A percentile compares a stretch with the other conserved stretches of the same genome.
Conservation (phyloP, 805 yeast genomes). For the Starmerella etchellsii region DNA sequence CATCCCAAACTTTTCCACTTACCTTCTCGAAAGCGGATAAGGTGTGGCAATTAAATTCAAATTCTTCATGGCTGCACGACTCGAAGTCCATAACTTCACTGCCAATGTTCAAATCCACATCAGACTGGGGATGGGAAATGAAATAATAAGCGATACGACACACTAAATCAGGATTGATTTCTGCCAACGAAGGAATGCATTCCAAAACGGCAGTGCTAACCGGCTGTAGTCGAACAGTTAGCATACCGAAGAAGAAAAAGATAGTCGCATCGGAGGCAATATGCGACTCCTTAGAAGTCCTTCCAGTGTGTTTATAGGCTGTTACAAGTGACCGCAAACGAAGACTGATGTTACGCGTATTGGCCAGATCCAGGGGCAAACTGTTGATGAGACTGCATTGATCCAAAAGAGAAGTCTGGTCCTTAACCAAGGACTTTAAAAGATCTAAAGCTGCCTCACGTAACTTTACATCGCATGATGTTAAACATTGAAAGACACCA, state of each 20-base stretch:
- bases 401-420: constrained; percentile 24
- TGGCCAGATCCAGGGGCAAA: constrained; percentile 53
- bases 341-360: constrained; percentile 61
- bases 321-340: constrained; percentile 50
- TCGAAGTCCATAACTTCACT: neutral
- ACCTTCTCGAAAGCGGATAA: neutral
- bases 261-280: constrained; percentile 29
- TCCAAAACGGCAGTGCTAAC: constrained; percentile 69
- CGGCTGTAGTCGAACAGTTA: constrained; percentile 69
- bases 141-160: constrained; percentile 16
- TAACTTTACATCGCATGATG: constrained; percentile 14
- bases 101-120: neutral
- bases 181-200: constrained; percentile 37
- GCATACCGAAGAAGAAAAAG: constrained; percentile 50
- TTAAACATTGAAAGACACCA: neutral
- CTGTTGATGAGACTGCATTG: constrained; percentile 53
- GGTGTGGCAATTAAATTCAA: neutral
- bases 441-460: constrained; percentile 15
- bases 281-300: constrained; percentile 24
- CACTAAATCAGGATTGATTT: neutral
- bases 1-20: neutral
- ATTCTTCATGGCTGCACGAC: neutral
- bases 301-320: constrained; percentile 25
- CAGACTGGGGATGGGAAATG: constrained; percentile 9
- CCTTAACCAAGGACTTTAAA: constrained; percentile 1